Evolutionary conservation across 2,329 filamentous ascomycete species (phyloP).

Genomic region (Orbilia javanica): DNA sequence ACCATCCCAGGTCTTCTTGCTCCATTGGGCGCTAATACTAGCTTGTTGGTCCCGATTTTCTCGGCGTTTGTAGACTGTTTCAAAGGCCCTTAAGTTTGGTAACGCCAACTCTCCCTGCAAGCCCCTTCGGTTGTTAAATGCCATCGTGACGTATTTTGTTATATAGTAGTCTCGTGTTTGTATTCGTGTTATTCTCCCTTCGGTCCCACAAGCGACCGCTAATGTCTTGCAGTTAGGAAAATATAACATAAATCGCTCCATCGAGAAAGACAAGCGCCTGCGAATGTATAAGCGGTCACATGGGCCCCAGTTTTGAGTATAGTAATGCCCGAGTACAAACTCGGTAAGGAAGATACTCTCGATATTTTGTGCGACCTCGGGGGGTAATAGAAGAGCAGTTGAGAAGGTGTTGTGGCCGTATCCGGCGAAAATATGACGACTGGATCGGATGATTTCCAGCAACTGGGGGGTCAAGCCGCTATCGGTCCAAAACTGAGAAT

Average conservation of each 20-base stretch:
- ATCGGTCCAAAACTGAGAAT: not conserved
- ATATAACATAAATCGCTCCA: not conserved
- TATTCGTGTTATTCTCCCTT: not conserved
- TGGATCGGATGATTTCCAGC: not conserved
- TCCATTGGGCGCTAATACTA: not conserved
- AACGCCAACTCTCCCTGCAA: too few relatives aligned
- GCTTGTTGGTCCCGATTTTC: too few relatives aligned
- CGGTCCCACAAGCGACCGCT: not conserved
- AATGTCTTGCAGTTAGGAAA: slow-evolving; percentile 7
- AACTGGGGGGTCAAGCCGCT: not conserved
- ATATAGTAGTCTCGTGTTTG: not conserved
- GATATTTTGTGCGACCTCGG: not conserved
- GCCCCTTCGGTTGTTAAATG: not conserved
- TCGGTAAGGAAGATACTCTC: slow-evolving; percentile 1
- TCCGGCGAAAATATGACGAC: slow-evolving; percentile 27
- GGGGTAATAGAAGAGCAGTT: not conserved
- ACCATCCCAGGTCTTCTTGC: not conserved
- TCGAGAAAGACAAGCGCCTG: too few relatives aligned
- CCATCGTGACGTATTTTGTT: not conserved
- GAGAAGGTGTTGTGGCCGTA: slow-evolving; percentile 10
- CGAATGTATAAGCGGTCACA: not conserved
- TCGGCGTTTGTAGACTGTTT: not conserved
- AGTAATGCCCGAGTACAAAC: not conserved
- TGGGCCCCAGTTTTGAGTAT: slow-evolving; percentile 3
- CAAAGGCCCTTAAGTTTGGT: not conserved